Conservation (phyloP, 2,329 filamentous ascomycete genomes). For the Fusarium stilboides region DNA sequence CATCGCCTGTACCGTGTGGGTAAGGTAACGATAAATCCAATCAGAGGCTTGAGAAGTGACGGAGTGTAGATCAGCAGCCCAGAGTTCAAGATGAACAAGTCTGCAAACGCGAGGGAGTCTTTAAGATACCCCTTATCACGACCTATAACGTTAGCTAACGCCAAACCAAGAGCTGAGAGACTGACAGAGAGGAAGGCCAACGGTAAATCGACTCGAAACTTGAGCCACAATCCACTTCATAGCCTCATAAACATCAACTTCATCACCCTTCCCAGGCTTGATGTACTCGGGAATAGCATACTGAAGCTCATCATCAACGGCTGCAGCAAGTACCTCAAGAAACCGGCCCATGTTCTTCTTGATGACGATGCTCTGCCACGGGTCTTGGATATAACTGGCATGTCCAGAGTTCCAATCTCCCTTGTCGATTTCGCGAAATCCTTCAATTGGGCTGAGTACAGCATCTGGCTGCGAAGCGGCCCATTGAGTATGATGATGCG, state of each 20-base stretch:
- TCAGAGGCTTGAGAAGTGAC: constrained; percentile 51
- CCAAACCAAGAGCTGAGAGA: accelerated
- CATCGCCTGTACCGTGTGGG: constrained; percentile 36
- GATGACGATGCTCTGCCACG: constrained; percentile 56
- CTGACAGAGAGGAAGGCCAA: constrained; percentile 53
- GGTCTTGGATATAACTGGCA: constrained; percentile 52
- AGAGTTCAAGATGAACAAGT: constrained; percentile 54
- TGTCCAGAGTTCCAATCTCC: constrained; percentile 58
- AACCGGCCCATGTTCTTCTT: constrained; percentile 56
- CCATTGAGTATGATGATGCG: constrained; percentile 58
- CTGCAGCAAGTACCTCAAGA: constrained; percentile 53
- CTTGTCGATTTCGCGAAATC: constrained; percentile 59
- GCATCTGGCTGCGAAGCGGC: constrained; percentile 57
- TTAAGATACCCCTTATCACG: constrained; percentile 55
- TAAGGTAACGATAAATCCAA: constrained; percentile 49
- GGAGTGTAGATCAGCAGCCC: constrained; percentile 53
- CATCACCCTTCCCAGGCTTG: constrained; percentile 47
- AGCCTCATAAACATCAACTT: constrained; percentile 51
- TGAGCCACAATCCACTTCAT: constrained; percentile 52
- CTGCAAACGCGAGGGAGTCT: constrained; percentile 49
- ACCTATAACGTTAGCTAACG: constrained; percentile 28
- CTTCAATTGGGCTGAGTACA: constrained; percentile 53
- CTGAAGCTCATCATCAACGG: constrained; percentile 55
- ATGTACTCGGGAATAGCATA: constrained; percentile 53
- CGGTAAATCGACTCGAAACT: constrained; percentile 52